Evolutionary conservation across 1,284 basidiomycete genomes (phyloP).

Genomic region (Cutaneotrichosporon sp.): DNA sequence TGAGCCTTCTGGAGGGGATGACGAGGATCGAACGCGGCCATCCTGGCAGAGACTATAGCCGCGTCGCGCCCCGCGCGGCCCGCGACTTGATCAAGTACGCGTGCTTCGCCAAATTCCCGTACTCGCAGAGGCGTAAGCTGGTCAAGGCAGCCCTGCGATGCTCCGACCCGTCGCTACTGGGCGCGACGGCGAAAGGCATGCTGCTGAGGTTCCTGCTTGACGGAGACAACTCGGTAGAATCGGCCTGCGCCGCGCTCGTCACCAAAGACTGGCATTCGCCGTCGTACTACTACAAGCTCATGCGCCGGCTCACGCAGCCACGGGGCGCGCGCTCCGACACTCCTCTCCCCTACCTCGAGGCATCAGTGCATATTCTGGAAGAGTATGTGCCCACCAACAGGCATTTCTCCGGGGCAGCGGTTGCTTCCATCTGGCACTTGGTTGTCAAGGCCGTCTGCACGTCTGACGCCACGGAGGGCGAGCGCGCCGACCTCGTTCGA

Average conservation of each 20-base stretch:
- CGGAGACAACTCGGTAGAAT: neutral
- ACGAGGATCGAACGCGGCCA: neutral
- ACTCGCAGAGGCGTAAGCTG: constrained; percentile 6
- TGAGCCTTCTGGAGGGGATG: neutral
- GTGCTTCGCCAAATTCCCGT: no score
- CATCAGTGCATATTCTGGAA: constrained; percentile 11
- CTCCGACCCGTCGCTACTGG: neutral
- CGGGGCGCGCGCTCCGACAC: no score
- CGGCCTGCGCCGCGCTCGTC: neutral
- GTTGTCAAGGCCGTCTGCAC: constrained; percentile 1
- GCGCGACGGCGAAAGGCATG: no score
- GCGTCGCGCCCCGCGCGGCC: no score
- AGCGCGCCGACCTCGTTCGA: constrained; percentile 3
- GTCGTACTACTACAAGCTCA: no score
- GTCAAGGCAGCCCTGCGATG: constrained; percentile 8
- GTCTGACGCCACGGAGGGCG: neutral
- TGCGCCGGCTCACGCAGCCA: no score
- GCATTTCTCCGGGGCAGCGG: neutral
- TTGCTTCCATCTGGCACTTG: neutral
- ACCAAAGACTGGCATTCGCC: neutral
- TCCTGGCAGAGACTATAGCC: no score
- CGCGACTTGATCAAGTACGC: no score
- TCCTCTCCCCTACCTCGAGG: no score
- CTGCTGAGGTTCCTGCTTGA: constrained; percentile 16
- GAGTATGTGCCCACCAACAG: neutral